These are phyloP conservation scores for Dunaliella primolecta DNA, from an alignment of 139 green algal species.

Conservation along the genomic window DNA sequence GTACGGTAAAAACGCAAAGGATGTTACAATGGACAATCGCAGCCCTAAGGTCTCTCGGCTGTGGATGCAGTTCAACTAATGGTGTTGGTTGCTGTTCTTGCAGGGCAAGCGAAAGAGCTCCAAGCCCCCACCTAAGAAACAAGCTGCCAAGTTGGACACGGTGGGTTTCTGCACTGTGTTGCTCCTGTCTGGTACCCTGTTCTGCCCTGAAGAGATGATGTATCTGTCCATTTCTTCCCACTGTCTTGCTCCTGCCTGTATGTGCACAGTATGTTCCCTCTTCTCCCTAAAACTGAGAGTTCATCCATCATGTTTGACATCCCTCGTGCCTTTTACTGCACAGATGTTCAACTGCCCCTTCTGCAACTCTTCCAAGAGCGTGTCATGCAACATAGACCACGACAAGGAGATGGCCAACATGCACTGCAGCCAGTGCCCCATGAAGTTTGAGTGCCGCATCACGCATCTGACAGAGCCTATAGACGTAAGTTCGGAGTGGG, in stretches of 20 bases:
- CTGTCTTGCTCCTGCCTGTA: neutral
- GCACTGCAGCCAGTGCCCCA: slow-evolving; percentile 32
- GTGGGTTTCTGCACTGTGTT: neutral
- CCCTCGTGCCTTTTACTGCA: too few species aligned
- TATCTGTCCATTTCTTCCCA: neutral
- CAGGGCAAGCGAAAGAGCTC: slow-evolving; percentile 56
- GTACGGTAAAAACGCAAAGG: too few species aligned
- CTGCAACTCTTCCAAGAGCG: slow-evolving; percentile 54
- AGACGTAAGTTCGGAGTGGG: slow-evolving; percentile 50
- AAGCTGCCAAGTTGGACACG: slow-evolving; percentile 44
- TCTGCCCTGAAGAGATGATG: neutral
- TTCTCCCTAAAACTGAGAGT: too few species aligned
- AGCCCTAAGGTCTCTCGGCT: too few species aligned
- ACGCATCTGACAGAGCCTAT: slow-evolving; percentile 52
- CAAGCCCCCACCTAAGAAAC: slow-evolving; percentile 51
- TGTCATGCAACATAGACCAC: slow-evolving; percentile 38
- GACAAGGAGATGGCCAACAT: slow-evolving; percentile 36
- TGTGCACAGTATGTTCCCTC: neutral
- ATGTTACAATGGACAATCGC: too few species aligned
- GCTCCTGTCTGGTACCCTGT: neutral
- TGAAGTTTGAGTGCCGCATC: slow-evolving; percentile 34
- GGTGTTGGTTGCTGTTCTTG: neutral
- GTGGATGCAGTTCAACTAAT: too few species aligned
- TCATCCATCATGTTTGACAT: too few species aligned
- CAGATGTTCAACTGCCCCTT: slow-evolving; percentile 58